Evolutionary conservation across 768 basidiomycete genomes (phyloP).

Genomic region (Gautieria morchelliformis): DNA sequence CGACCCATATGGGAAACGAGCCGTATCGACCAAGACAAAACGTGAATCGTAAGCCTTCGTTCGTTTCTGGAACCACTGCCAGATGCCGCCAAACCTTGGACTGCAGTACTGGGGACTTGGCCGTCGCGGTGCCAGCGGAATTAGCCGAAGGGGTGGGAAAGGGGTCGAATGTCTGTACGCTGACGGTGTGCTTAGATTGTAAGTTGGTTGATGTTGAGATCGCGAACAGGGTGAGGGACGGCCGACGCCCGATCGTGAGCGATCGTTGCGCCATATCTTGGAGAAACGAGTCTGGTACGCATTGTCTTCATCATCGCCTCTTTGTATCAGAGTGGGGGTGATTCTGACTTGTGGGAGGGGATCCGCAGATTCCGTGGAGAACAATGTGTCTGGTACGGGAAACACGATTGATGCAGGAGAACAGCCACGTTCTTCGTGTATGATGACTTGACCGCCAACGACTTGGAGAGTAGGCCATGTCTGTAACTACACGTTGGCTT

Average conservation of each 20-base stretch:
- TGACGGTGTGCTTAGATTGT: slow-evolving; percentile 1
- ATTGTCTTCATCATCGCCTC: slow-evolving; percentile 3
- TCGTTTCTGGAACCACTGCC: neutral
- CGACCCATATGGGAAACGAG: slow-evolving; percentile 7
- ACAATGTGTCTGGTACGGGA: slow-evolving; percentile 8
- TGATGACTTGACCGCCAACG: slow-evolving; percentile 2
- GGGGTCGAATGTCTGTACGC: slow-evolving; percentile 8
- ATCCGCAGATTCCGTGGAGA: neutral
- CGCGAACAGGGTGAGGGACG: slow-evolving; percentile 7
- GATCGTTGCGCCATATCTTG: slow-evolving; percentile 7
- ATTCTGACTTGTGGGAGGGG: slow-evolving; percentile 7
- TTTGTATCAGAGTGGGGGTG: slow-evolving; percentile 5
- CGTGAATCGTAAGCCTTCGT: slow-evolving; percentile 7
- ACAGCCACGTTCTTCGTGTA: slow-evolving; percentile 8
- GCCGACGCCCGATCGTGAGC: neutral
- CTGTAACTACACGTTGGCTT: neutral
- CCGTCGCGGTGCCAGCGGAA: neutral
- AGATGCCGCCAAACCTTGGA: neutral
- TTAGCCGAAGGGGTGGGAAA: neutral
- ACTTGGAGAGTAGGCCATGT: slow-evolving; percentile 9
- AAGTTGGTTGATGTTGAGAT: neutral
- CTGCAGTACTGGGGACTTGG: neutral
- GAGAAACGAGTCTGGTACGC: slow-evolving; percentile 9
- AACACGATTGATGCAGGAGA: slow-evolving; percentile 7
- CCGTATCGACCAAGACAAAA: slow-evolving; percentile 11